Conservation (phyloP, 345 rosid genomes). For the Gossypium anomalum region DNA sequence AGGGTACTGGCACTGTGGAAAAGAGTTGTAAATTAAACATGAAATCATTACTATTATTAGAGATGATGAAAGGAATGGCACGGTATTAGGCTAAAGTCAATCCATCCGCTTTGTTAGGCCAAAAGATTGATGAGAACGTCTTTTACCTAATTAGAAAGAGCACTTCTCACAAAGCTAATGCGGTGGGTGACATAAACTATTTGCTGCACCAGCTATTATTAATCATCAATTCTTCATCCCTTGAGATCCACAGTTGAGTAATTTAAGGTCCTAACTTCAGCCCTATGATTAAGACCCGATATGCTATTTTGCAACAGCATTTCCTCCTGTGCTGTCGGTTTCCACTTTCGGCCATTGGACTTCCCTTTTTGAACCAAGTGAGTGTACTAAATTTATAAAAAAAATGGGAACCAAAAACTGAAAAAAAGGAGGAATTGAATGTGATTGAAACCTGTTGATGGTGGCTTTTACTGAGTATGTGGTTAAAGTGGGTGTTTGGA, state of each 20-base stretch:
- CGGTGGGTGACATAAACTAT: constrained; percentile 11
- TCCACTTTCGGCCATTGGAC: not conserved
- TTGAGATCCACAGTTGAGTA: not conserved
- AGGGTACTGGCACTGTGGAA: not conserved
- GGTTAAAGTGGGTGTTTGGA: no score
- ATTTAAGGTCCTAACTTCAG: not conserved
- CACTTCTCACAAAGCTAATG: constrained; percentile 1
- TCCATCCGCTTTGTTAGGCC: constrained; percentile 14
- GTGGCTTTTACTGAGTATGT: not conserved
- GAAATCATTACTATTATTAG: not conserved
- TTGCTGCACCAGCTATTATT: not conserved
- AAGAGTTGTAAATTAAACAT: not conserved
- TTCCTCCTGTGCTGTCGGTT: not conserved
- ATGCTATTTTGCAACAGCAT: not conserved
- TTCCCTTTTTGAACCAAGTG: not conserved
- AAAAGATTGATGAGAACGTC: constrained; percentile 18
- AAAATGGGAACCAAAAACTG: not conserved
- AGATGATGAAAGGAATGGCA: not conserved
- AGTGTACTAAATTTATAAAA: not conserved
- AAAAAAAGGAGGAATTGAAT: not conserved
- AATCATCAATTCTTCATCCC: not conserved
- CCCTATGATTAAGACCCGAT: not conserved
- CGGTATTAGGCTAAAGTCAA: not conserved
- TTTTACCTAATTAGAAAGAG: constrained; percentile 8
- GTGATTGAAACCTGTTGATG: not conserved